phyloP scores from a whole-genome alignment of 164 flowering plant species.

The Hamamelis virginiana region DNA sequence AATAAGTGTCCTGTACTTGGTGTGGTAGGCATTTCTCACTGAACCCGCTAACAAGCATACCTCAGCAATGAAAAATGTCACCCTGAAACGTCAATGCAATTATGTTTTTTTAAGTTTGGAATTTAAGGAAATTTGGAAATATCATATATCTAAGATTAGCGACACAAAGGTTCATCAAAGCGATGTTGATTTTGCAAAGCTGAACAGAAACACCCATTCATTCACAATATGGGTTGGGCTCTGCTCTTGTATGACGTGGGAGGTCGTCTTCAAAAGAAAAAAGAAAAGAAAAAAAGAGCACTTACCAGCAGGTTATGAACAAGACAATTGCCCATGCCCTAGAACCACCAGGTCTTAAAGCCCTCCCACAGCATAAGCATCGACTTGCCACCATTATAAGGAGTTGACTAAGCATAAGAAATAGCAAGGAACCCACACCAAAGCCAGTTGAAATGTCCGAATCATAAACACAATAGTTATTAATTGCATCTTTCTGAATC shows the following conservation, averaged over 20 bases:
- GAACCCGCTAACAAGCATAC: slow-evolving; percentile 67
- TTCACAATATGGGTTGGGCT: not conserved
- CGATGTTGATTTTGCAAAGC: not conserved
- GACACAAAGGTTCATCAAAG: not conserved
- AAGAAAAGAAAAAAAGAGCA: too few species aligned
- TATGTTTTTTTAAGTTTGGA: not conserved
- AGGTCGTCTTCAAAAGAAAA: too few species aligned
- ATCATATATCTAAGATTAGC: too few species aligned
- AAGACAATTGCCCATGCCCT: slow-evolving; percentile 64
- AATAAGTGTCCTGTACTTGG: slow-evolving; percentile 39
- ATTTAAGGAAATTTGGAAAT: not conserved
- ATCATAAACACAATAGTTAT: slow-evolving; percentile 46
- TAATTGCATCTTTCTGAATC: slow-evolving; percentile 4
- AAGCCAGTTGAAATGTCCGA: slow-evolving; percentile 61
- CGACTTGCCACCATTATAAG: slow-evolving; percentile 51
- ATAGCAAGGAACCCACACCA: slow-evolving; percentile 53
- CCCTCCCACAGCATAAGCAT: slow-evolving; percentile 72
- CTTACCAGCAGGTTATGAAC: slow-evolving; percentile 66
- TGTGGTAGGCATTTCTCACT: slow-evolving; percentile 62
- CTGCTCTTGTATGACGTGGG: too few species aligned
- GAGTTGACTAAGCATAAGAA: slow-evolving; percentile 57
- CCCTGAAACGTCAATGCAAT: slow-evolving; percentile 35
- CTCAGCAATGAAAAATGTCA: slow-evolving; percentile 63
- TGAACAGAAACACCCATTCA: not conserved
- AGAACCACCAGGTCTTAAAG: slow-evolving; percentile 54